These are phyloP conservation scores for Aspergillus uvarum DNA, from an alignment of 2,329 filamentous ascomycete species.

Conservation along the genomic window DNA sequence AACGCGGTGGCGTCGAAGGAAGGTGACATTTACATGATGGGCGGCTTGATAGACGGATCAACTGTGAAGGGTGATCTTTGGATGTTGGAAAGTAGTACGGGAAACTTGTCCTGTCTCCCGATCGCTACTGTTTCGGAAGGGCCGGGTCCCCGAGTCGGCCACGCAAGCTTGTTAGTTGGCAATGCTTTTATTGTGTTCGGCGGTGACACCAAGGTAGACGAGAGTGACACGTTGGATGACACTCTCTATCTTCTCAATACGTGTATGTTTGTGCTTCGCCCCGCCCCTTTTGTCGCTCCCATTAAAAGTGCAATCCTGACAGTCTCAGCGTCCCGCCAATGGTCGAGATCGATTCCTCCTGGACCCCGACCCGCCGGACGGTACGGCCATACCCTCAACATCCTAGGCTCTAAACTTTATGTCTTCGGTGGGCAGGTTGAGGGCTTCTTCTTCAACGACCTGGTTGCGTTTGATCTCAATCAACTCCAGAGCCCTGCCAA, in stretches of 20 bases:
- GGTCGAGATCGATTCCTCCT: slow-evolving; percentile 89
- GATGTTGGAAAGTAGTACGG: slow-evolving; percentile 87
- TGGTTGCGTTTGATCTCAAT: slow-evolving; percentile 93
- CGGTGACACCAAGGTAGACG: slow-evolving; percentile 95
- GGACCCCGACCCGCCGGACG: slow-evolving; percentile 83
- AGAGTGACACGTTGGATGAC: slow-evolving; percentile 86
- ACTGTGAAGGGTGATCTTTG: slow-evolving; percentile 96
- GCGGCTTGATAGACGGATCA: slow-evolving; percentile 88
- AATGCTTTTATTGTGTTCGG: slow-evolving; percentile 99
- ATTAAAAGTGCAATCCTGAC: slow-evolving; percentile 16
- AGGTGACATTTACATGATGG: slow-evolving; percentile 97
- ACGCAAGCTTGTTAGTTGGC: slow-evolving; percentile 88
- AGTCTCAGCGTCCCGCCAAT: slow-evolving; percentile 84
- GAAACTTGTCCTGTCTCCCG: slow-evolving; percentile 85
- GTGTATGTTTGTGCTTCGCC: slow-evolving; percentile 62
- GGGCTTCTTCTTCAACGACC: slow-evolving; percentile 96
- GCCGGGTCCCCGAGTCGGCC: slow-evolving; percentile 89
- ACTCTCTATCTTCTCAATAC: slow-evolving; percentile 96
- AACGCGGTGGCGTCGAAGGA: slow-evolving; percentile 93
- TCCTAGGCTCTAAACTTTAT: slow-evolving; percentile 93
- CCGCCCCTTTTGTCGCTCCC: background rate
- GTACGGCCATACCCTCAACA: slow-evolving; percentile 95
- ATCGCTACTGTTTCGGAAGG: slow-evolving; percentile 90
- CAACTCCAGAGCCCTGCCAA: slow-evolving; percentile 88
- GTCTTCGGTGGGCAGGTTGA: slow-evolving; percentile 98